Evolutionary conservation across 2,329 filamentous ascomycete species (phyloP).

Genomic region (Pseudogymnoascus sp.): DNA sequence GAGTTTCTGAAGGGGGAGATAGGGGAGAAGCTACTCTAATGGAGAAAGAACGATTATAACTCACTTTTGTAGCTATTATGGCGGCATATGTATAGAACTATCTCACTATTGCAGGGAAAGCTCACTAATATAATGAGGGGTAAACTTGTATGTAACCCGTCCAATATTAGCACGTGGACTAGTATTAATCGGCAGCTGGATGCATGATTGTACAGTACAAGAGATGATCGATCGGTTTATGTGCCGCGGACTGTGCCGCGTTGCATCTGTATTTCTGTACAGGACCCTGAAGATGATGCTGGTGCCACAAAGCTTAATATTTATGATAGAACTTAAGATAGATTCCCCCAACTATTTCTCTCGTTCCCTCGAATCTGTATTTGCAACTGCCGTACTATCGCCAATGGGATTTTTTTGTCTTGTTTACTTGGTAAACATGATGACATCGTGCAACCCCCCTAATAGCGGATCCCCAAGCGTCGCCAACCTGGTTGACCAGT

Average conservation of each 20-base stretch:
- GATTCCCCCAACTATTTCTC: not conserved
- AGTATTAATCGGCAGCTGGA: slow-evolving; percentile 3
- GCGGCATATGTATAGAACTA: not conserved
- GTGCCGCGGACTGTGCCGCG: not conserved
- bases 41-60: not conserved
- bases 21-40: not conserved
- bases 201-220: not conserved
- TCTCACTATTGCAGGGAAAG: not conserved
- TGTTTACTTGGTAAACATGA: slow-evolving; percentile 4
- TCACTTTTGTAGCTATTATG: not conserved
- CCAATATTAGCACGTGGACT: not conserved
- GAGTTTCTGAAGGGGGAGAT: not conserved
- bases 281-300: not conserved
- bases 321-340: not conserved
- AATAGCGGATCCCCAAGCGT: slow-evolving; percentile 5
- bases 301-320: slow-evolving; percentile 2
- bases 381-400: not conserved
- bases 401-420: not conserved
- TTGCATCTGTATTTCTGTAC: not conserved
- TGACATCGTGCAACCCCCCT: slow-evolving; percentile 7
- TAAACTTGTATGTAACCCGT: not conserved
- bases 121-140: not conserved
- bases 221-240: not conserved
- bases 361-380: not conserved
- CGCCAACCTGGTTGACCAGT: slow-evolving; percentile 8